These are phyloP conservation scores for Deakozyma indianensis DNA, from an alignment of 805 yeast species.

Conservation along the genomic window DNA sequence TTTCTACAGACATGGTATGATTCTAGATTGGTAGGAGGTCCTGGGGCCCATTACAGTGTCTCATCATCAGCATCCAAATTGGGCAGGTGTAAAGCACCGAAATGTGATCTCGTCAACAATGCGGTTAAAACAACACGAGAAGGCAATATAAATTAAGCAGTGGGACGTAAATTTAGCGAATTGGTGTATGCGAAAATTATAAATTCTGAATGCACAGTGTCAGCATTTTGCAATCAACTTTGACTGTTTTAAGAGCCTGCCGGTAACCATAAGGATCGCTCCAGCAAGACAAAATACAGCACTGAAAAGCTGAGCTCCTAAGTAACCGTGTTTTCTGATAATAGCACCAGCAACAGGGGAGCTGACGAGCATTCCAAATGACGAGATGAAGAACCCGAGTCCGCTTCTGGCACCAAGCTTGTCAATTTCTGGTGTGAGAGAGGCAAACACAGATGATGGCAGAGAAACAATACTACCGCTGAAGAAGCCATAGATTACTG, in stretches of 20 bases:
- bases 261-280: background rate
- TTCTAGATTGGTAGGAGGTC: background rate
- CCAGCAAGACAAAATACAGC: background rate
- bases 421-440: slow-evolving; percentile 14
- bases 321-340: background rate
- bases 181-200: too few species aligned
- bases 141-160: background rate
- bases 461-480: slow-evolving; percentile 21
- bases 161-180: background rate
- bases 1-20: background rate
- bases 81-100: background rate
- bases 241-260: background rate
- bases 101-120: background rate
- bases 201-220: too few species aligned
- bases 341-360: background rate
- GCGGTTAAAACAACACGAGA: background rate
- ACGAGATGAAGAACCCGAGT: slow-evolving; percentile 40
- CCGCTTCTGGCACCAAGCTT: slow-evolving; percentile 15
- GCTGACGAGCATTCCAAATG: slow-evolving; percentile 15
- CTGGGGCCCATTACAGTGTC: background rate
- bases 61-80: background rate
- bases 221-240: background rate
- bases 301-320: background rate
- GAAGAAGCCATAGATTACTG: slow-evolving; percentile 18
- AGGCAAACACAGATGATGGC: slow-evolving; percentile 19